phyloP scores from a whole-genome alignment of 805 yeast species.

The Candida germanica region DNA sequence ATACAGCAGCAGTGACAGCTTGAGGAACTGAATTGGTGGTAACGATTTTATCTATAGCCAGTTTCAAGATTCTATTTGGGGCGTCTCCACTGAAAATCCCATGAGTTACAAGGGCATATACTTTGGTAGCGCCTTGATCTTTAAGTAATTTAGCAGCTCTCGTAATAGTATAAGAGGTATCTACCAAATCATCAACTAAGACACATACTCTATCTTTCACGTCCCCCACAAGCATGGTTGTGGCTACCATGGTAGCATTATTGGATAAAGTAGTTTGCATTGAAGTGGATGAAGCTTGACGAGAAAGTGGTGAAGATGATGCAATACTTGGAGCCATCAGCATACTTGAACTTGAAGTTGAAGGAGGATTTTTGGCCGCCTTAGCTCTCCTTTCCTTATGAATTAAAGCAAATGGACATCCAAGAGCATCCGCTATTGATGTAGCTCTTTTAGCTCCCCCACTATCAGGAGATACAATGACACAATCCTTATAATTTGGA shows the following conservation, averaged over 20 bases:
- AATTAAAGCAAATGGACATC: conserved; percentile 87
- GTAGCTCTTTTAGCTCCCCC: conserved; percentile 99
- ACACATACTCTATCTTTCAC: conserved; percentile 84
- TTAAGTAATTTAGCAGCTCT: conserved; percentile 89
- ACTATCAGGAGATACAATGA: conserved; percentile 95
- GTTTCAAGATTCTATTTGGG: conserved; percentile 58
- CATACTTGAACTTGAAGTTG: conserved; percentile 6
- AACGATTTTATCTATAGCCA: conserved; percentile 77
- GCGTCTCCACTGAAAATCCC: conserved; percentile 95
- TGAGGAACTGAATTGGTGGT: conserved; percentile 94
- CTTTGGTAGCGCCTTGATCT: conserved; percentile 87
- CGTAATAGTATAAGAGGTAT: conserved; percentile 87
- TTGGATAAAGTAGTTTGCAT: not conserved
- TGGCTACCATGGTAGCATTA: conserved; percentile 50
- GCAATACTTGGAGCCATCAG: conserved; percentile 13
- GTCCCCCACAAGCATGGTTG: conserved; percentile 96
- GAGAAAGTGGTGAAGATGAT: conserved; percentile 13
- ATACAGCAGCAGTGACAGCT: conserved; percentile 44
- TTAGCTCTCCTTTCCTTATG: conserved; percentile 83
- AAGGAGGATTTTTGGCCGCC: conserved; percentile 33
- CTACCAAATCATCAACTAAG: conserved; percentile 90
- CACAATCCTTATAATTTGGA: conserved; percentile 79
- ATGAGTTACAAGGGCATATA: conserved; percentile 87
- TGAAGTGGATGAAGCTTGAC: conserved; percentile 2
- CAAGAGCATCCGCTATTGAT: conserved; percentile 85